Percentiles rank a stretch among this genome's conserved stretches.
phyloP scores from a whole-genome alignment of 306 rosid genomes.

The Gynostemma pentaphyllum region DNA sequence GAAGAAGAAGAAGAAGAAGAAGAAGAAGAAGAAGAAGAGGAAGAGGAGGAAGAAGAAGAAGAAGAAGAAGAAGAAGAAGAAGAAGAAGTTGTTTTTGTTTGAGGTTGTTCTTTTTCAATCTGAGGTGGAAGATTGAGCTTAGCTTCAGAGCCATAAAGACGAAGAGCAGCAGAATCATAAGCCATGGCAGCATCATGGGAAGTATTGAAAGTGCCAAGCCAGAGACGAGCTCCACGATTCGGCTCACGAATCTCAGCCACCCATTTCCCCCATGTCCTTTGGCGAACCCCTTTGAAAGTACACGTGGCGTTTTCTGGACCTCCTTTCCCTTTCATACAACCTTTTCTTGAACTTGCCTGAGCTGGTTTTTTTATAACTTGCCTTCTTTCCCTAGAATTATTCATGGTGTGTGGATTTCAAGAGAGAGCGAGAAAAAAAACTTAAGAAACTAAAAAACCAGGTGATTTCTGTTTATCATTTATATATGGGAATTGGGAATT shows the following conservation, averaged over 20 bases:
- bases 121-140: constrained; percentile 89
- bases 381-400: no score
- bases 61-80: no score
- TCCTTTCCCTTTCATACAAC: constrained; percentile 91
- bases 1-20: background rate
- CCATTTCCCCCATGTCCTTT: constrained; percentile 98
- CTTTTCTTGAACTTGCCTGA: constrained; percentile 69
- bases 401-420: no score
- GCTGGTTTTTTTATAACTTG: constrained; percentile 27
- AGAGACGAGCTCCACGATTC: constrained; percentile 79
- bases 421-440: background rate
- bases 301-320: constrained; percentile 81
- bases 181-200: constrained; percentile 76
- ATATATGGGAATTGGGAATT: background rate
- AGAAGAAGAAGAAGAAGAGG: constrained; percentile 3
- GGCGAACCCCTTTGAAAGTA: constrained; percentile 84
- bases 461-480: background rate
- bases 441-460: background rate
- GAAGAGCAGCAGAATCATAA: constrained; percentile 67
- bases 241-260: constrained; percentile 96
- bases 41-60: constrained; percentile 1
- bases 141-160: constrained; percentile 67
- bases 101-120: no score
- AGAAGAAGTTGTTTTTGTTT: no score
- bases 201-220: constrained; percentile 85